Evolutionary conservation across 108 stramenopile species (phyloP).

Genomic region (Pelagomonas calceolata): DNA sequence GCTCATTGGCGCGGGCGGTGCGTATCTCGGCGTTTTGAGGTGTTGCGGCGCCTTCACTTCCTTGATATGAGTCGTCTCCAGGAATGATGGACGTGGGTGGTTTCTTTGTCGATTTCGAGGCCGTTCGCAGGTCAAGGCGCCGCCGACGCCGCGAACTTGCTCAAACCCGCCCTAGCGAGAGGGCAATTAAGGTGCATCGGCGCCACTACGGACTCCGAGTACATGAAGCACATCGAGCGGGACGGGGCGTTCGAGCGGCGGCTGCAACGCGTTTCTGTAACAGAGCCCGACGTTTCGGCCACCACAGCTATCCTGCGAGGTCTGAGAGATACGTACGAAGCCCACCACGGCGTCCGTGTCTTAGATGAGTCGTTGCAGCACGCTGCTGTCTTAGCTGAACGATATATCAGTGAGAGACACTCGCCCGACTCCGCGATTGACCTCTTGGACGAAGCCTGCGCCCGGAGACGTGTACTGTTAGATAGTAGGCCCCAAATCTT

Average conservation of each 20-base stretch:
- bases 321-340: constrained; percentile 79
- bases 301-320: constrained; percentile 91
- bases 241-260: constrained; percentile 91
- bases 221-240: constrained; percentile 83
- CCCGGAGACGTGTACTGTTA: constrained; percentile 70
- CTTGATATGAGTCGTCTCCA: too few relatives aligned
- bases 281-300: constrained; percentile 78
- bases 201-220: constrained; percentile 90
- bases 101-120: too few relatives aligned
- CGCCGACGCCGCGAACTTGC: constrained; percentile 95
- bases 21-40: too few relatives aligned
- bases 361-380: constrained; percentile 76
- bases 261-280: constrained; percentile 83
- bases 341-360: constrained; percentile 86
- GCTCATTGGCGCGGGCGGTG: constrained; percentile 84
- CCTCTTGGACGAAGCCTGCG: constrained; percentile 90
- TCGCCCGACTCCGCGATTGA: constrained; percentile 90
- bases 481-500: constrained; percentile 72
- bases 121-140: constrained; percentile 61
- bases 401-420: constrained; percentile 84
- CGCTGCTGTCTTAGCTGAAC: constrained; percentile 78
- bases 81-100: too few relatives aligned
- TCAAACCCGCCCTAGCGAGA: constrained; percentile 91
- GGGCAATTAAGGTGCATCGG: constrained; percentile 93
- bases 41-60: too few relatives aligned